phyloP scores from a whole-genome alignment of 2,329 filamentous ascomycete genomes.

The Uncinocarpus reesii region DNA sequence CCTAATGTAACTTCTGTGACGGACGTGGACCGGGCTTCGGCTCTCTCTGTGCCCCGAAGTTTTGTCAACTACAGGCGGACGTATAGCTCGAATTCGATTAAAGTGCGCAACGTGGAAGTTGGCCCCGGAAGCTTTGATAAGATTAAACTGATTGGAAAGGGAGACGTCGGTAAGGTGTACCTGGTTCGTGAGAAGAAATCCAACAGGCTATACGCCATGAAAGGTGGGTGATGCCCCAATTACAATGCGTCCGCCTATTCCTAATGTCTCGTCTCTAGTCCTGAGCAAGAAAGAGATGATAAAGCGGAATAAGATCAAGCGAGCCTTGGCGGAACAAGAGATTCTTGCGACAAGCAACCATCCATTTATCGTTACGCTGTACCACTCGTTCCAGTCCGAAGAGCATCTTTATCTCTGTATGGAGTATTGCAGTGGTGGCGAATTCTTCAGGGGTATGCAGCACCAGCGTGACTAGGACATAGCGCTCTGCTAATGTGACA shows the following conservation, averaged over 20 bases:
- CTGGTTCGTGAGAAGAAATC: slow-evolving; percentile 97
- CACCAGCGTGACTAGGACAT: too few relatives aligned
- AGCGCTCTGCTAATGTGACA: slow-evolving; percentile 13
- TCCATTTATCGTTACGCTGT: slow-evolving; percentile 95
- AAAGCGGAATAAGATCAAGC: slow-evolving; percentile 99
- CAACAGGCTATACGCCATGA: slow-evolving; percentile 91
- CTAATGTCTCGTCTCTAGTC: slow-evolving; percentile 47
- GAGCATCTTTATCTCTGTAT: slow-evolving; percentile 99
- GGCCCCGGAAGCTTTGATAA: slow-evolving; percentile 95
- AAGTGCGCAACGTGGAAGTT: slow-evolving; percentile 93
- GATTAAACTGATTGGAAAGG: slow-evolving; percentile 98
- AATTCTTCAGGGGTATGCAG: slow-evolving; percentile 75
- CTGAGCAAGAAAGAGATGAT: slow-evolving; percentile 99
- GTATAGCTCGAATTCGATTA: slow-evolving; percentile 98
- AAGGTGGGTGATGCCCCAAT: slow-evolving; percentile 52
- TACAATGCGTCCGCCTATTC: too few relatives aligned
- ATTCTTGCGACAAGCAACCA: slow-evolving; percentile 98
- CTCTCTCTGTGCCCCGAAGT: slow-evolving; percentile 33
- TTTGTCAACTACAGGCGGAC: slow-evolving; percentile 76
- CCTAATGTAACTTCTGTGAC: slow-evolving; percentile 24
- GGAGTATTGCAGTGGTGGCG: slow-evolving; percentile 98
- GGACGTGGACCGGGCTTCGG: slow-evolving; percentile 21
- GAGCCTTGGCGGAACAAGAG: slow-evolving; percentile 92
- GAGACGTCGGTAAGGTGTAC: slow-evolving; percentile 97
- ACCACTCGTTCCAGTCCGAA: slow-evolving; percentile 98